Percentiles rank a stretch among this genome's conserved stretches.
Evolutionary conservation across 2,329 filamentous ascomycete genomes (phyloP).

Genomic region (Botryosphaeria agaves): DNA sequence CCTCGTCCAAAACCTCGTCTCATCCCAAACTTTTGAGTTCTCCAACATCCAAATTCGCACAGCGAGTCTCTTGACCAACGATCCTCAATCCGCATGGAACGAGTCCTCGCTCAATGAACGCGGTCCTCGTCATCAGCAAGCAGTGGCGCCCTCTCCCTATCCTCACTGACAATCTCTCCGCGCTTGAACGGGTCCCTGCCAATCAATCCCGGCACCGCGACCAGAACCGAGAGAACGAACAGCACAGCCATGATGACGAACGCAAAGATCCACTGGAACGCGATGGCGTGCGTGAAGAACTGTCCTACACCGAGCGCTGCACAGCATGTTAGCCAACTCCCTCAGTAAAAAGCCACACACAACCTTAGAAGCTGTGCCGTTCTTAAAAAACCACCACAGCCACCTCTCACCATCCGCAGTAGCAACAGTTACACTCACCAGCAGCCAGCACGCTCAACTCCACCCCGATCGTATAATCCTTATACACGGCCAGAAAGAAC

Average conservation of each 20-base stretch:
- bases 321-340: too few relatives aligned
- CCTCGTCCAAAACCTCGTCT: too few relatives aligned
- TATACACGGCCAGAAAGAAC: slow-evolving; percentile 59
- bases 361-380: too few relatives aligned
- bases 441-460: slow-evolving; percentile 56
- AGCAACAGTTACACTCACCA: too few relatives aligned
- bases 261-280: slow-evolving; percentile 85
- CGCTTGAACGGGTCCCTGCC: slow-evolving; percentile 38
- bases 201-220: slow-evolving; percentile 47
- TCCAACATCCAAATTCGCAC: too few relatives aligned
- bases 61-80: too few relatives aligned
- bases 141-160: slow-evolving; percentile 36
- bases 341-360: too few relatives aligned
- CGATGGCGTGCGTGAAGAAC: slow-evolving; percentile 53
- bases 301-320: slow-evolving; percentile 57
- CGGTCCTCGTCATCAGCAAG: slow-evolving; percentile 26
- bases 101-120: too few relatives aligned
- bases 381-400: neutral
- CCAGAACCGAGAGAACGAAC: slow-evolving; percentile 47
- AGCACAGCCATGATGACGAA: slow-evolving; percentile 66
- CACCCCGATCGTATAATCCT: slow-evolving; percentile 65
- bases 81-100: too few relatives aligned
- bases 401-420: too few relatives aligned
- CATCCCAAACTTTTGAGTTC: too few relatives aligned
- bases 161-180: slow-evolving; percentile 26